Conservation (phyloP, 2,329 filamentous ascomycete species). For the Fonsecaea pedrosoi region DNA sequence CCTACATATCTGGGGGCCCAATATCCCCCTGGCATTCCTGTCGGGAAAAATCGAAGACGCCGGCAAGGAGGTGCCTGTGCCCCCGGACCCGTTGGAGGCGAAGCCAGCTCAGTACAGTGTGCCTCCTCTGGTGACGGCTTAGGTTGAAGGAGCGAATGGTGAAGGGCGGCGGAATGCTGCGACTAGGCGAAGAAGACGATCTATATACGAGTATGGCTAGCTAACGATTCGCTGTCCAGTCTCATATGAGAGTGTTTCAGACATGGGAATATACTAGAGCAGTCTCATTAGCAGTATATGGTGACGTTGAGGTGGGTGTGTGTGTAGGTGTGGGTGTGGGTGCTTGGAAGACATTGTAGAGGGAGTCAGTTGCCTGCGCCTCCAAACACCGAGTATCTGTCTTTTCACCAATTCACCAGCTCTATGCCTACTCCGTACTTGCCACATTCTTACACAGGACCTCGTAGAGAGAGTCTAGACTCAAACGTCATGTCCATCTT, state of each 20-base stretch:
- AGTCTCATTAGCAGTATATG: too few species aligned
- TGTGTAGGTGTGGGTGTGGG: too few species aligned
- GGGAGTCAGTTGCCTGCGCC: too few species aligned
- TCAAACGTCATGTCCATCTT: too few species aligned
- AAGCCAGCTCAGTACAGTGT: constrained; percentile 24
- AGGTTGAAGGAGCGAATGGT: neutral
- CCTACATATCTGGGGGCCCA: constrained; percentile 45
- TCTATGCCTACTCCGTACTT: too few species aligned
- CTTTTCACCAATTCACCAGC: too few species aligned
- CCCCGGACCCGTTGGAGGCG: constrained; percentile 25
- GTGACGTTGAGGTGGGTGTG: too few species aligned
- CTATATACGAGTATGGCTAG: neutral
- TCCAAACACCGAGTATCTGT: too few species aligned
- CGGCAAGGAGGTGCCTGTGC: constrained; percentile 26
- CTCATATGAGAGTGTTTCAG: neutral
- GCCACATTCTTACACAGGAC: too few species aligned
- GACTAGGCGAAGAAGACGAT: neutral
- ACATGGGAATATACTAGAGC: neutral
- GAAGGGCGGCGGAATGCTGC: neutral
- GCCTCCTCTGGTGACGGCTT: constrained; percentile 24
- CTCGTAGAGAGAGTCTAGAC: too few species aligned
- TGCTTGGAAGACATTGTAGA: too few species aligned
- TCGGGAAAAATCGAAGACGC: constrained; percentile 31
- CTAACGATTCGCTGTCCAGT: neutral
- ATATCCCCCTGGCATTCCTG: constrained; percentile 34